These are phyloP conservation scores for Sphaerulina vaccinii DNA, from an alignment of 2,329 filamentous ascomycete genomes.

Conservation along the genomic window DNA sequence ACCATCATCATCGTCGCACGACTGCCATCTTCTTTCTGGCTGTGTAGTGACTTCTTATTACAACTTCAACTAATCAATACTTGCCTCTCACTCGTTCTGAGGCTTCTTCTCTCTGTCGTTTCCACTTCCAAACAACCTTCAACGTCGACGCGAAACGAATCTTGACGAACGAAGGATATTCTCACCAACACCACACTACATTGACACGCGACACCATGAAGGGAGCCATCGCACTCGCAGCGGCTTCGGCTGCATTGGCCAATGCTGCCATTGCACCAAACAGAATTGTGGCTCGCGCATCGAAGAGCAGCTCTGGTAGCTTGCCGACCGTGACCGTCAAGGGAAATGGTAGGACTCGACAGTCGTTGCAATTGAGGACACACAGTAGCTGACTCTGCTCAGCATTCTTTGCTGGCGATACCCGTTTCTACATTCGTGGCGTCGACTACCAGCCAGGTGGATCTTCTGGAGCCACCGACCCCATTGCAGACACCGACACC, in stretches of 20 bases:
- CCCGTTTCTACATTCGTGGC: conserved; percentile 62
- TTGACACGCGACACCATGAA: conserved; percentile 51
- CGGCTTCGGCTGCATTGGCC: conserved; percentile 47
- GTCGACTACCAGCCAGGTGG: conserved; percentile 59
- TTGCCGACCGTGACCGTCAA: conserved; percentile 60
- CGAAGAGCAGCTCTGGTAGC: conserved; percentile 43
- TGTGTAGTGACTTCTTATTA: conserved; percentile 3
- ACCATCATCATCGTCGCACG: conserved; percentile 2
- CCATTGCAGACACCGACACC: conserved; percentile 66
- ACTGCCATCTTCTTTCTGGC: conserved; percentile 11
- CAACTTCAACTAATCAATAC: conserved; percentile 3
- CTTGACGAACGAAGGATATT: neutral
- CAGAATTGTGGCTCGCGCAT: conserved; percentile 35
- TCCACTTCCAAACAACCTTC: neutral
- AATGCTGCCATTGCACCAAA: conserved; percentile 46
- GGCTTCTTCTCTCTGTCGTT: conserved; percentile 16
- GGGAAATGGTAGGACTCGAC: conserved; percentile 55
- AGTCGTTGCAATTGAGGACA: neutral
- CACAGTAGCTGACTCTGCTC: conserved; percentile 25
- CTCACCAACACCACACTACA: neutral
- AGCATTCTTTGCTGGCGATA: conserved; percentile 63
- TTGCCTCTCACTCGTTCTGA: conserved; percentile 25
- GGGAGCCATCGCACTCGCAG: conserved; percentile 47
- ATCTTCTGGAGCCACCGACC: conserved; percentile 64
- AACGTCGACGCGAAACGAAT: neutral